phyloP scores from a whole-genome alignment of 352 stramenopile genomes.

The Albugo candida region DNA sequence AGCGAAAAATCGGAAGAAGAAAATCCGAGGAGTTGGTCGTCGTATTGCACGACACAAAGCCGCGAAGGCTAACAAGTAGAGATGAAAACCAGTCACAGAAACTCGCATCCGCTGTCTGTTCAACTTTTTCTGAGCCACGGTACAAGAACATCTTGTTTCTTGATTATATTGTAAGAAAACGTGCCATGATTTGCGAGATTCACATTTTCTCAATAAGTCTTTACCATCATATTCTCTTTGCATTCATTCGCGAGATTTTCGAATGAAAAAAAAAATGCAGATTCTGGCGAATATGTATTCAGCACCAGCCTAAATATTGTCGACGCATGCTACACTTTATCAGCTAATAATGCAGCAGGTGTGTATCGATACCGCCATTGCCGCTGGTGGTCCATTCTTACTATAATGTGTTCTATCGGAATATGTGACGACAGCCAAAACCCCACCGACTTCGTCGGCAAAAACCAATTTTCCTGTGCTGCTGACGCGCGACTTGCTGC shows the following conservation, averaged over 20 bases:
- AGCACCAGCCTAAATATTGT: no score
- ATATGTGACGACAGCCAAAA: slow-evolving; percentile 39
- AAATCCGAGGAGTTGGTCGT: slow-evolving; percentile 93
- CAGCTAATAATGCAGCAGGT: slow-evolving; percentile 31
- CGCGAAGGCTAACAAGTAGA: slow-evolving; percentile 92
- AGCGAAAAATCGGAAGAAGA: slow-evolving; percentile 97
- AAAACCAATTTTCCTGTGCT: slow-evolving; percentile 20
- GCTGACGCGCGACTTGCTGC: no score
- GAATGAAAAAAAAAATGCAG: no score
- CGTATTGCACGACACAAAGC: slow-evolving; percentile 98
- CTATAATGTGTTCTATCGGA: slow-evolving; percentile 63
- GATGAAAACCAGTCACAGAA: not conserved
- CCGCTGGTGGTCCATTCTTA: slow-evolving; percentile 27
- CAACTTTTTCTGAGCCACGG: no score
- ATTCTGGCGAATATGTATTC: no score
- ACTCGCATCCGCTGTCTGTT: no score
- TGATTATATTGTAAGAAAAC: no score
- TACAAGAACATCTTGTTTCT: no score
- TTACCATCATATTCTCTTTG: no score
- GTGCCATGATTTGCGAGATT: no score
- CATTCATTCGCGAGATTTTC: no score
- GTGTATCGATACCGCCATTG: slow-evolving; percentile 11
- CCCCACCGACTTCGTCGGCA: slow-evolving; percentile 36
- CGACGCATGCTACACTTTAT: not conserved
- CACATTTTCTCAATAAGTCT: no score